Base-by-base conservation (phyloP, 768 basidiomycete genomes). In the Panellus pusillus region DNA sequence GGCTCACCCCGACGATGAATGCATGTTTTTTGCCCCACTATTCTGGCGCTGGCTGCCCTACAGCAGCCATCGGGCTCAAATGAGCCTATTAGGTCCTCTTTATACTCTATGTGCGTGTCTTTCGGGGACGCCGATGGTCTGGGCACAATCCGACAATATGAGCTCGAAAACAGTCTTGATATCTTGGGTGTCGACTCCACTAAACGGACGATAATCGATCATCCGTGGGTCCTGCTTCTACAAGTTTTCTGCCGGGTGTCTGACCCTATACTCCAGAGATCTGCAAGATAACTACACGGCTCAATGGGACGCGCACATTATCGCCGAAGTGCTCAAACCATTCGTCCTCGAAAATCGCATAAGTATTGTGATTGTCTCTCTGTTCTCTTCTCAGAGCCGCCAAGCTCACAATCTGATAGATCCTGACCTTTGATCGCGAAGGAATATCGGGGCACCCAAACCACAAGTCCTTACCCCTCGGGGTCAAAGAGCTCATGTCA, bases 1-100 rank as follows among this genome's bases (percentile, higher is more conserved):
- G 0, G 93, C 94, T 24, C 94, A 98, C 66, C 94, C 94, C 2
- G 94, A 97, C 66, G 94, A 98, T 66, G 94, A 97, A 72, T 86
- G 84, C 67, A 81, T 95, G 79, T 98, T 98, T 77, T 98, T 98
- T 67, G 84, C 86, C 4, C 94, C 94, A 0, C 91, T 0, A 68
- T 96, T 13, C 71, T 86, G 29, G 76, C 79, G 2, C 74, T 94
- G 29, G 45, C 65, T 45, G 47, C 55, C 55, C 17, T 56, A 51
- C 46, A 48, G 62, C 39, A 62, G 40, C 29, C 44, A 27, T 37
- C 47, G 37, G 15, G 41, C n/a, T 32, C 20, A 15, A 27, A 32
- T 4, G 27, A 31, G 18, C 32, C n/a, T 18, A 58, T 42, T 37
- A 17, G 8, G 7, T 55, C 58, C 51, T 70, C 79, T 18, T 65